Base-by-base conservation (phyloP, 805 yeast species). In the Kluyveromyces dobzhanskii region DNA sequence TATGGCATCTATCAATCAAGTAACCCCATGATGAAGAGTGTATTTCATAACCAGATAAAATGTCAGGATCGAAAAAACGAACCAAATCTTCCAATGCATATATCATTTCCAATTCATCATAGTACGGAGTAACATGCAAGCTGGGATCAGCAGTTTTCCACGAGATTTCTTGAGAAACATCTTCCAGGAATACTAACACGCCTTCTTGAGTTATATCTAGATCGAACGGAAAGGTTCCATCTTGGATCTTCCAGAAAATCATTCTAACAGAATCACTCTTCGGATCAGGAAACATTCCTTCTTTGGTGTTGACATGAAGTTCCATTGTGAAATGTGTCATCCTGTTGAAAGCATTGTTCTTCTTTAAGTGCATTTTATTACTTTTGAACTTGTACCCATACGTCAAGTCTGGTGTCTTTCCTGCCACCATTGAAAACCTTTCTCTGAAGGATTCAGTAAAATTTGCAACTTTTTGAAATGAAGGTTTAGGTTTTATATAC, bases 11-110 rank as follows among this genome's bases (percentile, higher is more conserved):
- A 38, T 84, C 92, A 18, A 84, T 68, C 0, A 88, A 38, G 51
- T 84, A 92, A 0, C 98, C 97, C 97, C 97, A 90, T 0, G 97
- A 85, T 0, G 73, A 50, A 1, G 78, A 63, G 45, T 85, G 83
- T 4, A 85, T 70, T 51, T 92, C 98, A 56, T 73, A 92, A 0
- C 97, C 97, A 0, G 85, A 70, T 4, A 92, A 53, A 23, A 92
- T 75, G 56, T 92, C 98, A 0, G 97, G 97, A 53, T 92, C 97
- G 37, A 76, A 67, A 2, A 65, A 48, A 14, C 76, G 70, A 0
- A 85, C 78, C 12, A 81, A 45, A 1, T 70, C 66, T 0, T 78
- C 61, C 7, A 90, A 61, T 4, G 69, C 69, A 7, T 68, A 62
- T 2, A 87, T 54, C 75, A 85, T 65, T 5, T 70, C 76, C 1